Conservation (phyloP, 2,329 filamentous ascomycete species). For the Nothopassalora personata region DNA sequence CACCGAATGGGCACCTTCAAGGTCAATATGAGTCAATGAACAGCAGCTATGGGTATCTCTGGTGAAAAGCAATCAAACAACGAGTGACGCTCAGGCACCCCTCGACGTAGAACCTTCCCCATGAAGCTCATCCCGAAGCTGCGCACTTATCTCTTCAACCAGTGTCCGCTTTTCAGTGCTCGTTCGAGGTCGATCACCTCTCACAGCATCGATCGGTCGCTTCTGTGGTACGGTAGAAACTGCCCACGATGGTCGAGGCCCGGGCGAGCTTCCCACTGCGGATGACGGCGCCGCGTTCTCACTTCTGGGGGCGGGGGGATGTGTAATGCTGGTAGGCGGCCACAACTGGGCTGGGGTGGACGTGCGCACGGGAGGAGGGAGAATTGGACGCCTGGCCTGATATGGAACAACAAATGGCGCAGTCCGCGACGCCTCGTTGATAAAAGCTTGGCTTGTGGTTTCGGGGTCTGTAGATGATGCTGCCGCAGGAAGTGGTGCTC, state of each 20-base stretch:
- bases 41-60: neutral
- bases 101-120: neutral
- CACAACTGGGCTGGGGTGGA: neutral
- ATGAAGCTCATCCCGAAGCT: neutral
- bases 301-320: neutral
- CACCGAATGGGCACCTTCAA: neutral
- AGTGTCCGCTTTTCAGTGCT: neutral
- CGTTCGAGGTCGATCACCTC: neutral
- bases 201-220: neutral
- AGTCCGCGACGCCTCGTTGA: neutral
- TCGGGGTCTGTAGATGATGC: neutral
- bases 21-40: neutral
- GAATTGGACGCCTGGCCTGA: neutral
- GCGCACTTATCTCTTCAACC: neutral
- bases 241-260: neutral
- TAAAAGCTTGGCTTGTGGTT: neutral
- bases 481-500: neutral
- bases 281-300: neutral
- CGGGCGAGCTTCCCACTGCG: neutral
- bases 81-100: too few relatives aligned
- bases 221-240: neutral
- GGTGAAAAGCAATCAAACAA: neutral
- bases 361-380: neutral
- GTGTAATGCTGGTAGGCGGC: constrained; percentile 3
- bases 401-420: neutral